Base-by-base conservation (phyloP, 2,329 filamentous ascomycete species). In the Fusarium pseudoanthophilum region DNA sequence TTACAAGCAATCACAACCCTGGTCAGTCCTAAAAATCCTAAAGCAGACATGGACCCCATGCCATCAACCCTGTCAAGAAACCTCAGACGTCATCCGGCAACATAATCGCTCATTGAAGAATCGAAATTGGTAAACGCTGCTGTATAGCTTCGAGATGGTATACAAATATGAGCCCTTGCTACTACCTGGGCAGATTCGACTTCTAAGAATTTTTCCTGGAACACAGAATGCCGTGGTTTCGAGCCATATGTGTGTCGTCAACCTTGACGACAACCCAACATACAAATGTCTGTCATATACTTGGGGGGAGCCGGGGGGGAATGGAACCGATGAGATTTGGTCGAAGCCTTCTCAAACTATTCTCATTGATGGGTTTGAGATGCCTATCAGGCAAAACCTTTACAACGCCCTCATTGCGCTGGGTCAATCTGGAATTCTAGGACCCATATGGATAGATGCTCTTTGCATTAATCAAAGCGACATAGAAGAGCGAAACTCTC, bases 201-300 rank as follows among this genome's bases (percentile, higher is more conserved):
- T 58, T 32, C 52, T 62, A 5, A 32, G 28, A 28, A 28, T 62
- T 11, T 26, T 46, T 20, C 11, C 32, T 9, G 52, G 32, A 26
- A n/a, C 26, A 11, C 18, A 37, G 16, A 30, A 18, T n/a, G 34
- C 3, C 3, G 20, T 45, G n/a, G 7, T 53, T 26, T 53, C 51
- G 53, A 43, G 26, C 16, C 32, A 14, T 3, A 21, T 62, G 16
- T 20, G 36, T 16, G 32, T 37, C 20, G 14, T 30, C 4, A 46
- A 58, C 5, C 51, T 62, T 4, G 26, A 39, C 16, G 39, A 39
- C 4, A 45, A 36, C 11, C 39, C 40, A 37, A 18, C 40, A 6
- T 62, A 62, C 39, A 46, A 45, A 62, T 62, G 51, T n/a, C 40
- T 62, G 15, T 58, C 59, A 13, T 57, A 58, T 21, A 62, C 51